Evolutionary conservation across 1,284 basidiomycete genomes (phyloP), one percentile per base, ranked within the genome.

Genomic region (Cryptococcus jaspeensis): DNA sequence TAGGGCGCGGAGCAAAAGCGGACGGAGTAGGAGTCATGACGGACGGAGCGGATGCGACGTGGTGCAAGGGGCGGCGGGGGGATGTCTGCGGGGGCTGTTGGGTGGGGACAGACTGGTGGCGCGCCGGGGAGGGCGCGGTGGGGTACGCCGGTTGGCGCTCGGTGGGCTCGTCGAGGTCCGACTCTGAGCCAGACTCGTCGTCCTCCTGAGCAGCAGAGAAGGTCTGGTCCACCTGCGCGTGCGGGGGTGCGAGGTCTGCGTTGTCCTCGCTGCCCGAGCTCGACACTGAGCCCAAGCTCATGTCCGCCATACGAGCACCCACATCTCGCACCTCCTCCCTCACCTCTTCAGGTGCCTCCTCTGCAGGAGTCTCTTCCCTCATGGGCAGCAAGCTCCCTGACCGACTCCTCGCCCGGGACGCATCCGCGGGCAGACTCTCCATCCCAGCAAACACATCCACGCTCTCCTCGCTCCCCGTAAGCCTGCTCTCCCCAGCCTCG

Each of bases 381-480:
- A 4, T 32, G 5, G 4, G 28, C 28, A 32, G 9, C 5, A 32
- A 4, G 9, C 28, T 32, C 28, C 28, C 37, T 2, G 18, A 16
- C n/a, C 37, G 15, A 25, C 43, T 46, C 16, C 12, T 40, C 20
- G 36, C 55, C 37, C 37, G 48, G 38, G n/a, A 51, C 36, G 36
- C 53, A 6, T 57, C 50, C 4, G 48, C 60, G 15, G 53, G 52
- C 36, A 91, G 72, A 64, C 89, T 91, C 70, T 93, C 91, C 56
- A 94, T 87, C 63, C 92, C 90, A 46, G 84, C 84, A 76, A 93
- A 93, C 18, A 88, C 87, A 78, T 92, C 91, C 61, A 88, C 89
- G 65, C 87, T 91, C 55, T 83, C 83, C 60, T 73, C 80, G 53
- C 71, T 80, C 65, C 81, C 70, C 67, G 72, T 70, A 35, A 56